phyloP scores from a whole-genome alignment of 441 rosid genomes.

The Brassica hybrid region DNA sequence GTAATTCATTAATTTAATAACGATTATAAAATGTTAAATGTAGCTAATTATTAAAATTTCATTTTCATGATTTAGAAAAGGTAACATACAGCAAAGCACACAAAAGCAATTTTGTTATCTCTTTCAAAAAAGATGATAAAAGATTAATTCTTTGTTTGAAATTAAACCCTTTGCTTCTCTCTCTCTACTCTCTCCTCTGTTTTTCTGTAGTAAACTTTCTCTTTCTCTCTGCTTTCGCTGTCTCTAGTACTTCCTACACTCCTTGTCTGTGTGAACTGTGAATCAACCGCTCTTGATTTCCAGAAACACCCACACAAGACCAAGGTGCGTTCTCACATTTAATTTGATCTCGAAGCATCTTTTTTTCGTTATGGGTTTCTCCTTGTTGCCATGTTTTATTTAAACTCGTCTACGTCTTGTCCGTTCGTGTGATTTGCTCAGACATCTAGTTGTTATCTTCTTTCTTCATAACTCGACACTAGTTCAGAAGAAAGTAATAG shows the following conservation, averaged over 20 bases:
- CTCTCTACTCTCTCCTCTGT: background rate
- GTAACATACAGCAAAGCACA: conserved; percentile 20
- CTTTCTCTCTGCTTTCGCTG: too few relatives aligned
- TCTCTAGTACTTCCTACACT: conserved; percentile 13
- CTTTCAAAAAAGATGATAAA: conserved; percentile 5
- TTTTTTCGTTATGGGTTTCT: conserved; percentile 20
- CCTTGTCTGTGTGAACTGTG: conserved; percentile 13
- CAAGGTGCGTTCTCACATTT: conserved; percentile 25
- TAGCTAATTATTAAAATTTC: conserved; percentile 9
- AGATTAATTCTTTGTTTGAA: background rate
- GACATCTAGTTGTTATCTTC: background rate
- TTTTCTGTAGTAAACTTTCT: background rate
- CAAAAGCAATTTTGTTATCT: conserved; percentile 21
- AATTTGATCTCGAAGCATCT: conserved; percentile 6
- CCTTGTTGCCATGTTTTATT: background rate
- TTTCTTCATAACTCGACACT: conserved; percentile 19
- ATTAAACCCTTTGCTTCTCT: background rate
- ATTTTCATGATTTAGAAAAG: conserved; percentile 27
- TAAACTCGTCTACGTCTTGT: background rate
- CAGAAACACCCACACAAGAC: conserved; percentile 18
- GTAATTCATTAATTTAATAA: background rate
- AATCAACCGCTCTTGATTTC: conserved; percentile 22
- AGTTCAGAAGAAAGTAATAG: conserved; percentile 7
- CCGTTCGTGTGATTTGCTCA: conserved; percentile 17
- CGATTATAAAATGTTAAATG: background rate